Percentiles rank a stretch among this genome's conserved stretches.
Conservation (phyloP, 345 rosid species). For the Citrus inodora region DNA sequence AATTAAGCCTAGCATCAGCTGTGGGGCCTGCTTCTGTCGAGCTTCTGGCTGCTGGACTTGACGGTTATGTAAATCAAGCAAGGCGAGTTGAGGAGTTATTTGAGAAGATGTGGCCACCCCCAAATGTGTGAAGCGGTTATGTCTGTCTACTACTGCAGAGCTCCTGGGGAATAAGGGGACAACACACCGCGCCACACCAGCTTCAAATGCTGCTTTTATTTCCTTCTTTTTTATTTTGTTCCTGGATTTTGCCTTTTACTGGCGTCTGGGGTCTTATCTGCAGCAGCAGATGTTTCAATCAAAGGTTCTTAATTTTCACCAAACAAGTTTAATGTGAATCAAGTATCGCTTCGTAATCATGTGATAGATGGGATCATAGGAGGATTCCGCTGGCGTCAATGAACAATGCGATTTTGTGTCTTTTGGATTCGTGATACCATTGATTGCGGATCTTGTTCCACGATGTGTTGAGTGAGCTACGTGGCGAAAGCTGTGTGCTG, state of each 20-base stretch:
- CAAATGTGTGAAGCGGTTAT: conserved; percentile 52
- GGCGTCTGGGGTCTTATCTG: too few species aligned
- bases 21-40: conserved; percentile 95
- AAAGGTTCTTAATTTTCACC: not conserved
- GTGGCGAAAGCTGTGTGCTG: not conserved
- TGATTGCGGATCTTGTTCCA: not conserved
- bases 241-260: not conserved
- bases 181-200: not conserved
- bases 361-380: not conserved
- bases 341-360: not conserved
- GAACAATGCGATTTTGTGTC: not conserved
- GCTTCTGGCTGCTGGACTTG: conserved; percentile 75
- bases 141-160: not conserved
- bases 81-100: conserved; percentile 76
- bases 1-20: conserved; percentile 66
- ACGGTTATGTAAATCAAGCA: conserved; percentile 68
- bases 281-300: not conserved
- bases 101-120: conserved; percentile 97
- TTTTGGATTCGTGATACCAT: not conserved
- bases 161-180: conserved; percentile 29
- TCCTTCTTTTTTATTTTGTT: not conserved
- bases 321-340: not conserved
- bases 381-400: not conserved
- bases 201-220: not conserved
- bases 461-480: not conserved